Evolutionary conservation across 306 rosid genomes (phyloP).

Genomic region (Herpetospermum pedunculosum): DNA sequence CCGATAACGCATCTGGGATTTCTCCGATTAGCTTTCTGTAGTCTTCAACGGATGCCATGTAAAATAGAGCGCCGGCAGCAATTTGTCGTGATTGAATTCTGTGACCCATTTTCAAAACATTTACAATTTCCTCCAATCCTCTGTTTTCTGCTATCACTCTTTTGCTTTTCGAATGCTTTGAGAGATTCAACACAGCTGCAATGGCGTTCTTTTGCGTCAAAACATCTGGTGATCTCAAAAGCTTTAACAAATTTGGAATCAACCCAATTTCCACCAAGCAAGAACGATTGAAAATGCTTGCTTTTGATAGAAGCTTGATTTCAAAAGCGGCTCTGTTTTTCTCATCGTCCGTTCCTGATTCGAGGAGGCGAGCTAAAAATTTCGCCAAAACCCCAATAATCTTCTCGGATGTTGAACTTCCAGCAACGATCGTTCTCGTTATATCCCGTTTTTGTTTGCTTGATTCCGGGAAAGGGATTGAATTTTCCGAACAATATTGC

Average conservation of each 20-base stretch:
- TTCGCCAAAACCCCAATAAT: slow-evolving; percentile 34
- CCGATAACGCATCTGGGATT: slow-evolving; percentile 40
- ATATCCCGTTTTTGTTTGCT: slow-evolving; percentile 26
- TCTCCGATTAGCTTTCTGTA: slow-evolving; percentile 39
- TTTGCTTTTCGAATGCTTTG: slow-evolving; percentile 46
- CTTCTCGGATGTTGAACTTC: slow-evolving; percentile 37
- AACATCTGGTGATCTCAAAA: slow-evolving; percentile 25
- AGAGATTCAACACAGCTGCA: slow-evolving; percentile 67
- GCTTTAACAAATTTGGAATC: slow-evolving; percentile 32
- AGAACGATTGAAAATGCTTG: slow-evolving; percentile 56
- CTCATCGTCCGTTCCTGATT: slow-evolving; percentile 19
- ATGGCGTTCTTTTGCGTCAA: slow-evolving; percentile 49
- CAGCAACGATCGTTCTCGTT: slow-evolving; percentile 17
- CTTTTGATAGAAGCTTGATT: slow-evolving; percentile 52
- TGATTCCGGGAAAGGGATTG: slow-evolving; percentile 22
- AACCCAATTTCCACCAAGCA: slow-evolving; percentile 61
- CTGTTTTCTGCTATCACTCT: slow-evolving; percentile 30
- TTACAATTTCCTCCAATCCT: slow-evolving; percentile 41
- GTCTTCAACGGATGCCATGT: slow-evolving; percentile 54
- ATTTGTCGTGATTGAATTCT: slow-evolving; percentile 41
- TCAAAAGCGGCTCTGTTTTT: slow-evolving; percentile 48
- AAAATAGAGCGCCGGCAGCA: slow-evolving; percentile 59
- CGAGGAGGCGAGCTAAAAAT: slow-evolving; percentile 25
- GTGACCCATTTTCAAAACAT: slow-evolving; percentile 38
- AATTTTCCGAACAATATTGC: slow-evolving; percentile 37